These are phyloP conservation scores for Epichloe coenophiala DNA, from an alignment of 2,329 filamentous ascomycete species.

Conservation along the genomic window DNA sequence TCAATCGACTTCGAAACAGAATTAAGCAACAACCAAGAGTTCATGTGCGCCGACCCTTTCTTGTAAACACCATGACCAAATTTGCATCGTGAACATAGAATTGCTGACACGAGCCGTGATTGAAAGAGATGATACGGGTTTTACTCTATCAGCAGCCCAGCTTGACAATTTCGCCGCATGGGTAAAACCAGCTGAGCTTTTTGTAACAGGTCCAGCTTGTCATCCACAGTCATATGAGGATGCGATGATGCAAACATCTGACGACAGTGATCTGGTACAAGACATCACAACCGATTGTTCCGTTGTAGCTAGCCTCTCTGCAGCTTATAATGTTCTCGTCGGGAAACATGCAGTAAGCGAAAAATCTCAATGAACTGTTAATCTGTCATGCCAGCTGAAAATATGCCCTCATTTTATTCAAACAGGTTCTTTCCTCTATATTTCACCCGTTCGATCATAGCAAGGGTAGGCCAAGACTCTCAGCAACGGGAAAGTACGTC, in stretches of 20 bases:
- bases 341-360: conserved; percentile 51
- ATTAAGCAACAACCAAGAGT: not conserved
- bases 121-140: conserved; percentile 50
- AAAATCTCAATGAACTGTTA: not conserved
- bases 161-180: conserved; percentile 66
- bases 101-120: conserved; percentile 6
- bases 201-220: conserved; percentile 17
- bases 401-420: not conserved
- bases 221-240: conserved; percentile 19
- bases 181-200: conserved; percentile 61
- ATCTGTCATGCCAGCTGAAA: not conserved
- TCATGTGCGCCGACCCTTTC: not conserved
- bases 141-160: conserved; percentile 65
- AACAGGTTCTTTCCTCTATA: conserved; percentile 54
- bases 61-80: not conserved
- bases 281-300: conserved; percentile 95
- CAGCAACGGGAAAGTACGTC: conserved; percentile 76
- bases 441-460: conserved; percentile 62
- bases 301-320: conserved; percentile 88
- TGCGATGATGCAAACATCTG: conserved; percentile 40
- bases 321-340: conserved; percentile 55
- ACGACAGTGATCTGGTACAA: conserved; percentile 73
- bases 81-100: not conserved
- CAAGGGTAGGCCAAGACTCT: conserved; percentile 45
- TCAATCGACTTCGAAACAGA: conserved; percentile 43